Conservation (phyloP, 192 early-diverging fungal genomes). For the Coemansia sp. region DNA sequence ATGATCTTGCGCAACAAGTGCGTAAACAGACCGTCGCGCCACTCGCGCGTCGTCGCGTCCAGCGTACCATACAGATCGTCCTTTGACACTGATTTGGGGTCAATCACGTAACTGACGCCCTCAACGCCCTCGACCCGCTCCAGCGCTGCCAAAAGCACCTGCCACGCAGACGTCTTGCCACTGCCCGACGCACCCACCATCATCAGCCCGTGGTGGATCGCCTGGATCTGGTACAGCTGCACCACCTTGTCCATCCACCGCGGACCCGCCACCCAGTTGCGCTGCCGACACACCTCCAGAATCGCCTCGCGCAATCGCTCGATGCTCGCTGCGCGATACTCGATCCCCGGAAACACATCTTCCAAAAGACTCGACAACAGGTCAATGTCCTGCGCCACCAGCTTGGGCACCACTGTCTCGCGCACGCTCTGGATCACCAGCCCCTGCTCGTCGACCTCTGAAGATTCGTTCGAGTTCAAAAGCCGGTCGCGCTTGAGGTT, state of each 20-base stretch:
- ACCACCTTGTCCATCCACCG: constrained; percentile 96
- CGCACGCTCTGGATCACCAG: constrained; percentile 95
- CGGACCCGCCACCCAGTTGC: constrained; percentile 69
- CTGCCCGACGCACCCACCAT: constrained; percentile 98
- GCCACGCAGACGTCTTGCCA: constrained; percentile 94
- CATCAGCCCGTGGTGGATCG: constrained; percentile 99
- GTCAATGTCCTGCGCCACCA: constrained; percentile 94
- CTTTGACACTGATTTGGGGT: constrained; percentile 98
- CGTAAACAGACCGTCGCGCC: constrained; percentile 99
- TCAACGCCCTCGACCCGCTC: constrained; percentile 86
- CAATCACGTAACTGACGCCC: constrained; percentile 90
- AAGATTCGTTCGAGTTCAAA: constrained; percentile 52
- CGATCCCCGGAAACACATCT: constrained; percentile 93
- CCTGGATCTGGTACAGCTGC: constrained; percentile 97
- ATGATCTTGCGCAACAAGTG: constrained; percentile 96
- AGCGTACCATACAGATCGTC: constrained; percentile 94
- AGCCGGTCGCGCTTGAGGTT: constrained; percentile 90
- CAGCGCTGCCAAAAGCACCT: constrained; percentile 85
- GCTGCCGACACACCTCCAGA: constrained; percentile 69
- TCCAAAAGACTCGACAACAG: constrained; percentile 80
- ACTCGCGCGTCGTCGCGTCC: constrained; percentile 97
- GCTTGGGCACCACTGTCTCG: constrained; percentile 96
- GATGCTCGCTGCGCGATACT: constrained; percentile 76
- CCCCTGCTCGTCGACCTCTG: constrained; percentile 76
- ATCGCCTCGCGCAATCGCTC: constrained; percentile 72